Evolutionary conservation across 768 basidiomycete genomes (phyloP).

Genomic region (Amanita molliuscula): DNA sequence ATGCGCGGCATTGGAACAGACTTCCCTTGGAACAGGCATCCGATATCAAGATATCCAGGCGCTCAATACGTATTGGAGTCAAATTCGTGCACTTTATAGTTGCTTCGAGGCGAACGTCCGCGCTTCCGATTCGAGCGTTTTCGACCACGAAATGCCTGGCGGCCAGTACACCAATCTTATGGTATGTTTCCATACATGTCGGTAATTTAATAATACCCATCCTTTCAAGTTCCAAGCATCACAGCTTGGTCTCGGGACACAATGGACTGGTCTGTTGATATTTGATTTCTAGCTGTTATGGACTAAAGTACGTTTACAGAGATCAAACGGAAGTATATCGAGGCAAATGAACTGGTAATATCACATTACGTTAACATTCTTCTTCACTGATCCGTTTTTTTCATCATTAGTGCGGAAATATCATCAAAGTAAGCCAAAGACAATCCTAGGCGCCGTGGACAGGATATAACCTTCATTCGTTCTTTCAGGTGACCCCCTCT

Average conservation of each 20-base stretch:
- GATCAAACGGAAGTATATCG: slow-evolving; percentile 97
- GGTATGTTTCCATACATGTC: slow-evolving; percentile 35
- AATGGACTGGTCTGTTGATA: slow-evolving; percentile 67
- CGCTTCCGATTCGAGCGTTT: slow-evolving; percentile 95
- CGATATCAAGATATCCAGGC: slow-evolving; percentile 95
- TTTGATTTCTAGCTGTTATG: slow-evolving; percentile 7
- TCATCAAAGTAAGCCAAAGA: slow-evolving; percentile 61
- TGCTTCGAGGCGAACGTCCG: slow-evolving; percentile 99
- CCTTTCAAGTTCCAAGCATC: slow-evolving; percentile 86
- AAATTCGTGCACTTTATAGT: slow-evolving; percentile 88
- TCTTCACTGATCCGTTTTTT: slow-evolving; percentile 6
- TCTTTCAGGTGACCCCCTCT: slow-evolving; percentile 78
- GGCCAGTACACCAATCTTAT: slow-evolving; percentile 92
- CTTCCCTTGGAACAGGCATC: slow-evolving; percentile 87
- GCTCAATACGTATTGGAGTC: slow-evolving; percentile 96
- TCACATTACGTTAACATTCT: slow-evolving; percentile 16
- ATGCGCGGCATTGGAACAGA: slow-evolving; percentile 91
- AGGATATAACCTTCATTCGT: neutral
- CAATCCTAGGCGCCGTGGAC: neutral
- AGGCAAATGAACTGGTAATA: slow-evolving; percentile 84
- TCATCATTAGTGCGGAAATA: slow-evolving; percentile 73
- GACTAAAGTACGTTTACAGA: slow-evolving; percentile 31
- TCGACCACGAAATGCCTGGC: slow-evolving; percentile 99
- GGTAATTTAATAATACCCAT: slow-evolving; percentile 11
- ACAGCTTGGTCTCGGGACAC: slow-evolving; percentile 92